Evolutionary conservation across 495 filamentous ascomycete species (phyloP).

Genomic region (Aspergillus saccharolyticus): DNA sequence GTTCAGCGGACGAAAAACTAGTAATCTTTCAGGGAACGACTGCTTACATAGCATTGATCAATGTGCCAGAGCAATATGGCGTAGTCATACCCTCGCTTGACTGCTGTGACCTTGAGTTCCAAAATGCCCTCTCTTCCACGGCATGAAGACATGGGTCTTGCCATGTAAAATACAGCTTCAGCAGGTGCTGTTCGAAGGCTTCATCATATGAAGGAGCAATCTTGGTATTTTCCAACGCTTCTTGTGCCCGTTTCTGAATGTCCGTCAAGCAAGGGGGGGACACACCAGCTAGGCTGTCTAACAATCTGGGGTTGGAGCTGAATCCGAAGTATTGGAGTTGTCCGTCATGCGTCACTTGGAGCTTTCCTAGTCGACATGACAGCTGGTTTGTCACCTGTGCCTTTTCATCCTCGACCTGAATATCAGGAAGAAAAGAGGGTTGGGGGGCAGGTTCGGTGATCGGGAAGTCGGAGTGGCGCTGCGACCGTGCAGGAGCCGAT

Average conservation of each 20-base stretch:
- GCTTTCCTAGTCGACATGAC: slow-evolving; percentile 6
- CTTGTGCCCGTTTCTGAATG: slow-evolving; percentile 10
- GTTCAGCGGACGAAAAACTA: too few species aligned
- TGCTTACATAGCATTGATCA: slow-evolving; percentile 27
- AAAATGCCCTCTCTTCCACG: slow-evolving; percentile 22
- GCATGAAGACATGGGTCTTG: slow-evolving; percentile 31
- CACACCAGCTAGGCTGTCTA: slow-evolving; percentile 6
- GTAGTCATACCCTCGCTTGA: slow-evolving; percentile 20
- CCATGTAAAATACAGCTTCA: slow-evolving; percentile 36
- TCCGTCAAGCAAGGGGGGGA: neutral
- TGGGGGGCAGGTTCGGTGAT: neutral
- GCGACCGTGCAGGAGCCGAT: too few species aligned
- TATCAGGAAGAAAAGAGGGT: neutral
- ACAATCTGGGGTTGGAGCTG: slow-evolving; percentile 23
- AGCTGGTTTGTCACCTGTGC: slow-evolving; percentile 8
- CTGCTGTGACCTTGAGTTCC: slow-evolving; percentile 2
- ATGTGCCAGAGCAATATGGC: slow-evolving; percentile 30
- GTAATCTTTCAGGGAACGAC: too few species aligned
- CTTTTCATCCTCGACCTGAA: neutral
- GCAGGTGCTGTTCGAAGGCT: slow-evolving; percentile 28
- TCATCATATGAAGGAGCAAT: slow-evolving; percentile 14
- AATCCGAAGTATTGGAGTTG: slow-evolving; percentile 23
- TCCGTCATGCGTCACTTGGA: slow-evolving; percentile 17
- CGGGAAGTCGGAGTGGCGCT: too few species aligned
- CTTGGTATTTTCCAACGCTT: slow-evolving; percentile 10